Base-by-base conservation (phyloP, 129 eudicot species). In the Escallonia rubra region DNA sequence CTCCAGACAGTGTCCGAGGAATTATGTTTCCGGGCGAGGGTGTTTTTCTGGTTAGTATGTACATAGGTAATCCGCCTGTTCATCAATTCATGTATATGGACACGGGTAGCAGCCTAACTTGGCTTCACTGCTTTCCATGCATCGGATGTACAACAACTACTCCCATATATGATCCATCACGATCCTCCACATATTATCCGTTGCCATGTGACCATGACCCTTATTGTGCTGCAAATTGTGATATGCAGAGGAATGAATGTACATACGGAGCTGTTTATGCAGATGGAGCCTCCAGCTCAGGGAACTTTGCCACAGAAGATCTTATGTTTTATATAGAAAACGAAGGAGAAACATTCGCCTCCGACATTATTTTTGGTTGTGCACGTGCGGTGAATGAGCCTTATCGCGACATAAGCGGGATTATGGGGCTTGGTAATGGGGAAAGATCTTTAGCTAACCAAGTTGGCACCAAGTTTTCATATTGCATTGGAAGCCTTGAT, bases 401-500 rank as follows among this genome's bases (percentile, higher is more conserved):
- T 9, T 5, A 5, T 6, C 50, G 50, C 6, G 10, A 46, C 6
- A 5, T 46, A 5, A 46, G 50, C 50, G 50, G 50, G 10, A 2
- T 46, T 9, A 6, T 46, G 6, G 50, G 50, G 10, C 50, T 46
- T 46, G 50, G 50, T 9, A 6, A 6, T 46, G 8, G 10, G 6
- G 50, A 9, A 5, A 9, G 13, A 3, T 54, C 59, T 54, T 54
- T 54, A 34, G 59, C n/a, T 14, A n/a, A 7, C 13, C 59, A n/a
- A 54, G 13, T 54, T 16, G 59, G 59, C 7, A 11, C 59, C 1
- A 74, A 59, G 41, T 65, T 74, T 48, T 74, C 78, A 0, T 74
- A 74, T 48, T 74, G 78, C 61, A 13, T 74, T 10, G 78, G 78
- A 0, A 74, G 46, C 41, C 57, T 74, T 3, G 34, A 58, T 48